These are phyloP conservation scores for Dactylis glomerata DNA, from an alignment of 176 grass and related monocot species.

Conservation along the genomic window DNA sequence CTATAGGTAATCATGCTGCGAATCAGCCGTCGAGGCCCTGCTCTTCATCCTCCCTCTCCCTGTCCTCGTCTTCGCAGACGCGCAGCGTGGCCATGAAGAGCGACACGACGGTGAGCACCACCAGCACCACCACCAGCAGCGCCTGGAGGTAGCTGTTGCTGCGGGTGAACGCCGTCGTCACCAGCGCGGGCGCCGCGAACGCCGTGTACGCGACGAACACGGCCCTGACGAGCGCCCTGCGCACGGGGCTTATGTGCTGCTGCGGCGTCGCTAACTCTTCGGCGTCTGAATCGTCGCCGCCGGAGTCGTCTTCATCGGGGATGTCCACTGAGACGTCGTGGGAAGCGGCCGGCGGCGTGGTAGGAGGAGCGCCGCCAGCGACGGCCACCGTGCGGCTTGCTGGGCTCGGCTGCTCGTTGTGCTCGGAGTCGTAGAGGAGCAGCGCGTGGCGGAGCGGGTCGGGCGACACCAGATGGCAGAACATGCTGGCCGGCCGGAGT, in stretches of 20 bases:
- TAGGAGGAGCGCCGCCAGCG: background rate
- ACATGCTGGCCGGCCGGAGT: background rate
- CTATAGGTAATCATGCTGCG: background rate
- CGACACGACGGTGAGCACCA: background rate
- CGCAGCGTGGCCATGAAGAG: constrained; percentile 2
- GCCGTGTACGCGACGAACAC: background rate
- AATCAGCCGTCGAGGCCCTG: background rate
- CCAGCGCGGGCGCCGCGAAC: background rate
- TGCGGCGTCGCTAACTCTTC: background rate
- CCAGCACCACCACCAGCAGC: background rate
- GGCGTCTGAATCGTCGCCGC: background rate
- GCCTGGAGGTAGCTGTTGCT: background rate
- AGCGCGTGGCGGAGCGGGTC: background rate
- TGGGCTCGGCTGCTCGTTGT: background rate
- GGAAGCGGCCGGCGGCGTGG: background rate
- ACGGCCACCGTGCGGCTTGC: background rate
- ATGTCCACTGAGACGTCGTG: background rate
- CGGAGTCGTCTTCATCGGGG: background rate
- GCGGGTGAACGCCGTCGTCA: background rate
- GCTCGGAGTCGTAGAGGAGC: background rate
- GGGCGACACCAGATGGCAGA: background rate
- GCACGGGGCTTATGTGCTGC: background rate
- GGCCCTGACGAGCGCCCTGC: background rate
- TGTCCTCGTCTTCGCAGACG: background rate
- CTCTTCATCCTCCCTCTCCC: background rate